These are phyloP conservation scores for Phaffia tasmanica DNA, from an alignment of 768 basidiomycete genomes.

Conservation along the genomic window DNA sequence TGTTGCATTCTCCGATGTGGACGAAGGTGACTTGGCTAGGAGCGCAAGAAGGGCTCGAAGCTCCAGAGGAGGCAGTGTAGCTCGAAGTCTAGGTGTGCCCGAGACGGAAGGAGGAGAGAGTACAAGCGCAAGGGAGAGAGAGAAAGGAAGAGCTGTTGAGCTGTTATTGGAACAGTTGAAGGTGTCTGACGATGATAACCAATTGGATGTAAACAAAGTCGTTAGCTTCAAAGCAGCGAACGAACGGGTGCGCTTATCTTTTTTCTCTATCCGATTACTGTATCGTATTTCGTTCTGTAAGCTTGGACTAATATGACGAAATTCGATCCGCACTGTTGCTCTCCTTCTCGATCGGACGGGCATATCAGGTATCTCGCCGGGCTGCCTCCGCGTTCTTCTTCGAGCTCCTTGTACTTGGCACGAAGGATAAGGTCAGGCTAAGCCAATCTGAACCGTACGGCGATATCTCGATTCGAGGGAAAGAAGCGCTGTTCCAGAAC, in stretches of 20 bases:
- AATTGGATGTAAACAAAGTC: too few relatives aligned
- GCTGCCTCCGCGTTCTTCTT: conserved; percentile 97
- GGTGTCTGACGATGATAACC: too few relatives aligned
- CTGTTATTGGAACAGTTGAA: too few relatives aligned
- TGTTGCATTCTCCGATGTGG: not conserved
- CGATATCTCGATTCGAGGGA: conserved; percentile 72
- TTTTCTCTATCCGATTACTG: not conserved
- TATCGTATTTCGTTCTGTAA: not conserved
- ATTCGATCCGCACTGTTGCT: not conserved
- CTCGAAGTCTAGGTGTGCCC: too few relatives aligned
- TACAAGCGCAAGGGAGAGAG: too few relatives aligned
- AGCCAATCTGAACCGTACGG: conserved; percentile 62
- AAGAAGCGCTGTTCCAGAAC: conserved; percentile 54
- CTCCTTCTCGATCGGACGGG: not conserved
- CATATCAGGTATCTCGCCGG: conserved; percentile 65
- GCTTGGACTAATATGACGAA: not conserved
- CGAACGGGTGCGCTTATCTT: too few relatives aligned
- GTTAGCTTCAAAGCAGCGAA: too few relatives aligned
- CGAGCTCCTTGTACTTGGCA: conserved; percentile 85
- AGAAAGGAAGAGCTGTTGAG: too few relatives aligned
- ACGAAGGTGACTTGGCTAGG: too few relatives aligned
- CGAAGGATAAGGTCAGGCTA: conserved; percentile 78
- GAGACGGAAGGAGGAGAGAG: too few relatives aligned
- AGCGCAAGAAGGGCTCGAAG: too few relatives aligned
- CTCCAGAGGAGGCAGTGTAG: too few relatives aligned